A percentile compares a stretch with the other conserved stretches of the same genome.
phyloP scores from a whole-genome alignment of 2,329 filamentous ascomycete genomes.

The Aspergillus sp. region DNA sequence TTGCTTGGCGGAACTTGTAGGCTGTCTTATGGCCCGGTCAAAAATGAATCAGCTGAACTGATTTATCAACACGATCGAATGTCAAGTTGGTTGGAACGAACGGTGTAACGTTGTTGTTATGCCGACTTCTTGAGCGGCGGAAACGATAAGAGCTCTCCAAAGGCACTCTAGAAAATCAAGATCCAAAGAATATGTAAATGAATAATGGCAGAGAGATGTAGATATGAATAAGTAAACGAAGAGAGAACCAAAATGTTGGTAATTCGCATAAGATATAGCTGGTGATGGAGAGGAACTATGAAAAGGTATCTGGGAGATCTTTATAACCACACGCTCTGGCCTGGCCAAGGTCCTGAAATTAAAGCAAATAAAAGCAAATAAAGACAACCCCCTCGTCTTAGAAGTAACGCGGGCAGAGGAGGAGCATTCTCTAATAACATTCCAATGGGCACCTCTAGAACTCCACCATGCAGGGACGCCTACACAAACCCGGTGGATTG shows the following conservation, averaged over 20 bases:
- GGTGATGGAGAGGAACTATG: background rate
- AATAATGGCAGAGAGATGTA: background rate
- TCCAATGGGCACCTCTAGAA: slow-evolving; percentile 7
- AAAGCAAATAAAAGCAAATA: slow-evolving; percentile 7
- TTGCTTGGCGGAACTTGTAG: slow-evolving; percentile 3
- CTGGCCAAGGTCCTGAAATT: slow-evolving; percentile 4
- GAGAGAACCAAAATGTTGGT: background rate
- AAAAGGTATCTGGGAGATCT: slow-evolving; percentile 2
- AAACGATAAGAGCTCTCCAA: background rate
- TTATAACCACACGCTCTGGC: slow-evolving; percentile 8
- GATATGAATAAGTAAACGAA: background rate
- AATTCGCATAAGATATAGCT: background rate
- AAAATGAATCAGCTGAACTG: background rate
- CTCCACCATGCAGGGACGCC: slow-evolving; percentile 19
- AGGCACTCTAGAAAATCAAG: background rate
- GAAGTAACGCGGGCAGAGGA: slow-evolving; percentile 5
- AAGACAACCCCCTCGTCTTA: slow-evolving; percentile 1
- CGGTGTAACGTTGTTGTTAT: background rate
- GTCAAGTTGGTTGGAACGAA: background rate
- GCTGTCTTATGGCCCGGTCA: background rate
- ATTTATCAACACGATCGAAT: background rate
- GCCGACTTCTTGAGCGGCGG: background rate
- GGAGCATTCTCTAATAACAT: slow-evolving; percentile 13
- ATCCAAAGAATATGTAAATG: background rate
- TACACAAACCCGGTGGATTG: slow-evolving; percentile 10